Base-by-base conservation (phyloP, 2,329 filamentous ascomycete species). In the Mollisia scopiformis region DNA sequence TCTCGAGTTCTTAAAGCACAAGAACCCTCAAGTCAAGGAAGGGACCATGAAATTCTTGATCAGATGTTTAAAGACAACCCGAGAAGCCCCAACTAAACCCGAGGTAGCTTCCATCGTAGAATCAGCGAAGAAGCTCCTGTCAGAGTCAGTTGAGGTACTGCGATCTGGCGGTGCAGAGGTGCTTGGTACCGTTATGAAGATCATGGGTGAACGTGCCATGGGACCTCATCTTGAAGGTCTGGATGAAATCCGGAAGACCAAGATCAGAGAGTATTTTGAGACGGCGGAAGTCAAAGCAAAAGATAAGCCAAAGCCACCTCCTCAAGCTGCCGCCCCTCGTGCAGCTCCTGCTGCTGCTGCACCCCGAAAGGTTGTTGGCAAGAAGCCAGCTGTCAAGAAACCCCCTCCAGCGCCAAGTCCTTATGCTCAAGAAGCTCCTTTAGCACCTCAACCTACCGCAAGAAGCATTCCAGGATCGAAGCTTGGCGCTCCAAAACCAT, bases 21-120 rank as follows among this genome's bases (percentile, higher is more conserved):
- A 99, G 78, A 99, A 99, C 73, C 95, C 95, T 0, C 93, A 97
- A 72, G 91, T 99, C 65, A 99, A 99, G 77, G 92, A 97, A 69
- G 93, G 96, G 63, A 96, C 92, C 0, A 89, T 96, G 78, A 92
- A 92, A 65, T 98, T 99, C 71, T 80, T 99, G n/a, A 89, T 96
- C 53, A 86, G 95, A 65, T 94, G 90, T 73, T 80, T 99, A 49
- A 89, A 90, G 67, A 92, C 87, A 0, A 97, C 94, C 0, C 84
- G 88, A 67, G 89, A 92, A 19, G 92, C 95, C 2, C 96, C 96
- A 2, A 84, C 85, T 65, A 95, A 96, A 67, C 82, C 89, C 30
- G 94, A 99, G 75, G 89, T 93, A 56, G 89, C 89, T 61, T 84
- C 86, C 7, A 92, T 98, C 57, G 91, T 93, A n/a, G 95, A 98